Conservation (phyloP, 805 yeast genomes). For the Dipodascus albidus region DNA sequence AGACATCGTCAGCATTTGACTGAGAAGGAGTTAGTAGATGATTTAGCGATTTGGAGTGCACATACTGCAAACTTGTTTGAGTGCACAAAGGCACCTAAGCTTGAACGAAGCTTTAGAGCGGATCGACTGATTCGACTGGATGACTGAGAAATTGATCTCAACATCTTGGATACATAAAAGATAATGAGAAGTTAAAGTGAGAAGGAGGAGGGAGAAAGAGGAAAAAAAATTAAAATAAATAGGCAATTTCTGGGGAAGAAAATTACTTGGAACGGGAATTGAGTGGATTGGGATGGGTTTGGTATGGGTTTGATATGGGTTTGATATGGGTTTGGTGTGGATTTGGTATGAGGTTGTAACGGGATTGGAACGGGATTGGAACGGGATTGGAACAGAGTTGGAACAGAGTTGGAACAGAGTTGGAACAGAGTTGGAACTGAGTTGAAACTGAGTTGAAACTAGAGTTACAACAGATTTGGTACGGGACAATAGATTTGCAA, state of each 20-base stretch:
- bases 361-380: too few relatives aligned
- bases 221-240: not conserved
- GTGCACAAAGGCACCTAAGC: not conserved
- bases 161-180: conserved; percentile 1
- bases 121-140: not conserved
- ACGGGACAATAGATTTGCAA: too few relatives aligned
- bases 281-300: too few relatives aligned
- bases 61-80: not conserved
- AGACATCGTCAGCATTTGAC: conserved; percentile 42
- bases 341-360: too few relatives aligned
- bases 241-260: not conserved
- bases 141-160: conserved; percentile 1
- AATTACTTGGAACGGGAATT: not conserved
- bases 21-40: not conserved
- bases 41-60: not conserved
- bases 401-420: too few relatives aligned
- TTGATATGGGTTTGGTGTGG: too few relatives aligned
- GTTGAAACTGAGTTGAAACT: too few relatives aligned
- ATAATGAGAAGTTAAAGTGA: not conserved
- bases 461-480: too few relatives aligned
- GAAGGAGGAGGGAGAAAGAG: conserved; percentile 1
- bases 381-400: too few relatives aligned
- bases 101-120: not conserved
- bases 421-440: too few relatives aligned
- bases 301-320: too few relatives aligned